Conservation (phyloP, 2,329 filamentous ascomycete genomes). For the Hypoxylon sp. region DNA sequence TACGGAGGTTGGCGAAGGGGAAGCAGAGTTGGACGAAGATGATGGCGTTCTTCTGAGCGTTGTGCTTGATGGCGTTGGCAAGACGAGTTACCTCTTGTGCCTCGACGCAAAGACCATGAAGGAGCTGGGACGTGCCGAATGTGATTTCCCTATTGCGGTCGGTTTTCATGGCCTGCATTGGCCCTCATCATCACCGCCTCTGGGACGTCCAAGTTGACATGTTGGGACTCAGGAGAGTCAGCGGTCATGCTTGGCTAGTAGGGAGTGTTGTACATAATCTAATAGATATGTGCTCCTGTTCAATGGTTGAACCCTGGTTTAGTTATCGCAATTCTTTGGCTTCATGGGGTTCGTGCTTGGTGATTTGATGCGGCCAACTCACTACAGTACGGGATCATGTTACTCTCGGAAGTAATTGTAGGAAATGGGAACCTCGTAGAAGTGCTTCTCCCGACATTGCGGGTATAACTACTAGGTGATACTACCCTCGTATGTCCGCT, state of each 20-base stretch:
- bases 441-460: background rate
- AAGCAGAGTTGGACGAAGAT: constrained; percentile 64
- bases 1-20: background rate
- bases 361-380: background rate
- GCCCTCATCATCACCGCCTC: constrained; percentile 6
- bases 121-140: constrained; percentile 74
- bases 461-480: background rate
- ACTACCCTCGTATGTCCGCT: background rate
- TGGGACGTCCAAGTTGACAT: background rate
- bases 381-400: too few relatives aligned
- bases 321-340: background rate
- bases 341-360: background rate
- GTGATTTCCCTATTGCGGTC: constrained; percentile 69
- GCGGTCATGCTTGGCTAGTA: background rate
- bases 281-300: too few relatives aligned
- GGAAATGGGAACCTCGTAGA: background rate
- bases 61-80: constrained; percentile 70
- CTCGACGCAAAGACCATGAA: constrained; percentile 72
- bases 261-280: background rate
- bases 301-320: background rate
- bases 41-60: constrained; percentile 57
- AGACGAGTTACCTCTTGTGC: constrained; percentile 74
- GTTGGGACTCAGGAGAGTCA: background rate
- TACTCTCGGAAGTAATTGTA: background rate
- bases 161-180: constrained; percentile 74